Evolutionary conservation across 2,329 filamentous ascomycete species (phyloP).

Genomic region (Colletotrichum higginsianum): DNA sequence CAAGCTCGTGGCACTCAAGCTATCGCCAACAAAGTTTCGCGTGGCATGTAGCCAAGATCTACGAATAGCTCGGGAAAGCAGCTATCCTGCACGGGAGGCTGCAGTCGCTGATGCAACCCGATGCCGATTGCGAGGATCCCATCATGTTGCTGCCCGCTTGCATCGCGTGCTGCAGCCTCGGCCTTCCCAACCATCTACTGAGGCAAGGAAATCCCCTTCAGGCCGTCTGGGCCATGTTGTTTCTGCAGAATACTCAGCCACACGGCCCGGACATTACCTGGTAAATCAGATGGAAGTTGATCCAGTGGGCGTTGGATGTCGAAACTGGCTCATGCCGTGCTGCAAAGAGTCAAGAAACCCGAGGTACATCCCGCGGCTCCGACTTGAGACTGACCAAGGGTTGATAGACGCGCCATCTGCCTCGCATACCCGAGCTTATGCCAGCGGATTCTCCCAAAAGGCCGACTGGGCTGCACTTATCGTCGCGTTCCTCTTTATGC

Average conservation of each 20-base stretch:
- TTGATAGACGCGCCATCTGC: conserved; percentile 6
- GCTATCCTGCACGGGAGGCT: not conserved
- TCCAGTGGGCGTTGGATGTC: conserved; percentile 1
- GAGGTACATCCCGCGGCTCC: conserved; percentile 16
- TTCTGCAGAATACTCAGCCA: conserved; percentile 26
- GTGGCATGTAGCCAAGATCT: conserved; percentile 13
- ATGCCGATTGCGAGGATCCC: not conserved
- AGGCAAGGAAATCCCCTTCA: not conserved
- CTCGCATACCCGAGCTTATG: conserved; percentile 27
- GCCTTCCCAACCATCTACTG: not conserved
- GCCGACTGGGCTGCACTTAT: conserved; percentile 24
- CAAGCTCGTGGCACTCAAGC: not conserved
- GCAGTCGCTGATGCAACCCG: not conserved
- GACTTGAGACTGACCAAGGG: not conserved
- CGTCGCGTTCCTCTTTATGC: conserved; percentile 27
- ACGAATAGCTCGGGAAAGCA: not conserved
- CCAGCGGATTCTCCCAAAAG: not conserved
- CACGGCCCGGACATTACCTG: conserved; percentile 14
- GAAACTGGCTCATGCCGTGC: conserved; percentile 36
- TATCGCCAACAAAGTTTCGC: not conserved
- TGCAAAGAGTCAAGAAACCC: conserved; percentile 1
- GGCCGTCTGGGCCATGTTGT: not conserved
- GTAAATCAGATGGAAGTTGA: conserved; percentile 26
- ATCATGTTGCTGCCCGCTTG: too few species aligned
- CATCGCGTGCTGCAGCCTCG: conserved; percentile 1